Percentiles rank a stretch among this genome's conserved stretches.
Conservation (phyloP, 2,329 filamentous ascomycete genomes). For the Aspergillus aculeatus region DNA sequence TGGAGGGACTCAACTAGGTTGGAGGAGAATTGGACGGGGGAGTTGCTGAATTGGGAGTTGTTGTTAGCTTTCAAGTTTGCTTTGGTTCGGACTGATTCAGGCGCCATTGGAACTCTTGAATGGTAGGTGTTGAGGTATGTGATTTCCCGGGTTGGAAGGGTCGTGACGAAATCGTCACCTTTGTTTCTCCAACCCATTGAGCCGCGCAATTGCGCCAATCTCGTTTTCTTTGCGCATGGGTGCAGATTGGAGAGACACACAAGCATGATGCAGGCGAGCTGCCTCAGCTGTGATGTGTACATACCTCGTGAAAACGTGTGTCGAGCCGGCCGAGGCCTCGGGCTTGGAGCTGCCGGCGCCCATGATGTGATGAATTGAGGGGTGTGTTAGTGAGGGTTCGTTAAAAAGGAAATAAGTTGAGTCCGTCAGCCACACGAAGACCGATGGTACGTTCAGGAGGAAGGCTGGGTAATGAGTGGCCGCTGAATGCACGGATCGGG, state of each 20-base stretch:
- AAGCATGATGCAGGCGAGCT: background rate
- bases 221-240: background rate
- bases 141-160: too few relatives aligned
- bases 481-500: conserved; percentile 9
- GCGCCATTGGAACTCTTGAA: too few relatives aligned
- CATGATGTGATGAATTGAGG: conserved; percentile 45
- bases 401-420: background rate
- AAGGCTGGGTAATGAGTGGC: conserved; percentile 1
- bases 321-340: conserved; percentile 49
- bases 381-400: background rate
- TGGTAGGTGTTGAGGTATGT: too few relatives aligned
- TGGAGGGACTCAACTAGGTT: conserved; percentile 81
- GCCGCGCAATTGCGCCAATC: too few relatives aligned
- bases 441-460: background rate
- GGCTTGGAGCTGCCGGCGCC: conserved; percentile 63
- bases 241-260: background rate
- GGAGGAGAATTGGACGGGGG: conserved; percentile 71
- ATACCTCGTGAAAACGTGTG: conserved; percentile 64
- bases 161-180: too few relatives aligned
- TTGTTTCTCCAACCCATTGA: too few relatives aligned
- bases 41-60: conserved; percentile 26
- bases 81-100: too few relatives aligned
- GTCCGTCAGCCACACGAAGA: background rate
- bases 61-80: too few relatives aligned
- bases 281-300: background rate